Conservation (phyloP, 23 red algal genomes). For the Gracilariopsis chorda region DNA sequence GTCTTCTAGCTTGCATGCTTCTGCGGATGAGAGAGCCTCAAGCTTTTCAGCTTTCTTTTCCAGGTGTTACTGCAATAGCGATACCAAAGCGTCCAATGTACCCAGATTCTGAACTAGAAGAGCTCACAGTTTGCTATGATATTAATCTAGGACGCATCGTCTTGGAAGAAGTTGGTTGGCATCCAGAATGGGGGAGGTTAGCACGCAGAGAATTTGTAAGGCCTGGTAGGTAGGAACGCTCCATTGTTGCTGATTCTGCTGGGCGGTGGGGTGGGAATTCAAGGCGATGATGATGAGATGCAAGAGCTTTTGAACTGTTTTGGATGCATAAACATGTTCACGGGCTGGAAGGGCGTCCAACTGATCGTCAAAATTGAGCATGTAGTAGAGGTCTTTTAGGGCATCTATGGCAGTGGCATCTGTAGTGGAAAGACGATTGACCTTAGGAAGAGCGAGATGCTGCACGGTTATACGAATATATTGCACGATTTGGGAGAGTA, state of each 20-base stretch:
- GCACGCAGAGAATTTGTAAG: slow-evolving; percentile 6
- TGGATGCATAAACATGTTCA: background rate
- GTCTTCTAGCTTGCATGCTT: slow-evolving; percentile 15
- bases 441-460: background rate
- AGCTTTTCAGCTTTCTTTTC: slow-evolving; percentile 12
- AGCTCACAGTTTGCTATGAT: background rate
- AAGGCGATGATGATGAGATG: background rate
- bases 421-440: background rate
- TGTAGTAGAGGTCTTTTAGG: slow-evolving; percentile 36
- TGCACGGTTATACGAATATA: slow-evolving; percentile 28
- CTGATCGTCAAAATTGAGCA: slow-evolving; percentile 11
- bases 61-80: slow-evolving; percentile 33
- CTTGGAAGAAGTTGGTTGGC: background rate
- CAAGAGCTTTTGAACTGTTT: background rate
- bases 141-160: background rate
- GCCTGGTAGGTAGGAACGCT: background rate
- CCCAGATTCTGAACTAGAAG: background rate
- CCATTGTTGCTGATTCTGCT: background rate
- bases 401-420: slow-evolving; percentile 11
- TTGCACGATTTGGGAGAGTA: slow-evolving; percentile 2
- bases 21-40: background rate
- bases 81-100: background rate
- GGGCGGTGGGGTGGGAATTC: background rate
- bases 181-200: background rate
- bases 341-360: slow-evolving; percentile 19